A percentile compares a stretch with the other conserved stretches of the same genome.
Evolutionary conservation across 345 rosid genomes (phyloP).

Genomic region (Salix udensis): DNA sequence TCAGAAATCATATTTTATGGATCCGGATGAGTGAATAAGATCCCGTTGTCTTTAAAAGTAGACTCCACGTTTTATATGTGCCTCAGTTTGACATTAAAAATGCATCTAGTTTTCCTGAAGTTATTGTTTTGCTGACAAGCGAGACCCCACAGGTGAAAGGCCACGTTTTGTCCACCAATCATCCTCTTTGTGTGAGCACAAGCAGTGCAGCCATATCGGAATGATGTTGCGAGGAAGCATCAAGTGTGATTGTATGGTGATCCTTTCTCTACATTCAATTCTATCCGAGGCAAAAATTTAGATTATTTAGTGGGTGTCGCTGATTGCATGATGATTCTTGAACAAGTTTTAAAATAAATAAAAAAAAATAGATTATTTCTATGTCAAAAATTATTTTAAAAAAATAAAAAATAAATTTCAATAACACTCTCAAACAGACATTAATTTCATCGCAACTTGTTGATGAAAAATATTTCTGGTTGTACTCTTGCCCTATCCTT

Average conservation of each 20-base stretch:
- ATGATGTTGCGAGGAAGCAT: background rate
- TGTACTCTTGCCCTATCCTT: no score
- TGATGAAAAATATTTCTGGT: no score
- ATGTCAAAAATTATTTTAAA: no score
- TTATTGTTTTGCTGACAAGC: background rate
- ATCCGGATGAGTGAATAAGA: no score
- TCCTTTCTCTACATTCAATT: background rate
- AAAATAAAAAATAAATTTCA: no score
- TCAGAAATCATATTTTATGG: no score
- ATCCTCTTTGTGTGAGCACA: background rate
- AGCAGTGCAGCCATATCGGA: background rate
- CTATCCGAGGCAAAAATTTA: background rate
- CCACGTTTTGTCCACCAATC: background rate
- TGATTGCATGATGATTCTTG: background rate
- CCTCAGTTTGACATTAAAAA: background rate
- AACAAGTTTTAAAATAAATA: no score
- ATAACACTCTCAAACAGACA: no score
- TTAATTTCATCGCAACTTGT: no score
- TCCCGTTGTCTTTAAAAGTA: accelerated
- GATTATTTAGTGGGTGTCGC: background rate
- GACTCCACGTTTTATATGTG: background rate
- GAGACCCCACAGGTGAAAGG: background rate
- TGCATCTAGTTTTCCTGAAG: background rate
- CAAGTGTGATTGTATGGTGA: background rate
- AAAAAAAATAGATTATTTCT: no score